phyloP scores from a whole-genome alignment of 2,329 filamentous ascomycete genomes.

The Xylariaceae sp. region DNA sequence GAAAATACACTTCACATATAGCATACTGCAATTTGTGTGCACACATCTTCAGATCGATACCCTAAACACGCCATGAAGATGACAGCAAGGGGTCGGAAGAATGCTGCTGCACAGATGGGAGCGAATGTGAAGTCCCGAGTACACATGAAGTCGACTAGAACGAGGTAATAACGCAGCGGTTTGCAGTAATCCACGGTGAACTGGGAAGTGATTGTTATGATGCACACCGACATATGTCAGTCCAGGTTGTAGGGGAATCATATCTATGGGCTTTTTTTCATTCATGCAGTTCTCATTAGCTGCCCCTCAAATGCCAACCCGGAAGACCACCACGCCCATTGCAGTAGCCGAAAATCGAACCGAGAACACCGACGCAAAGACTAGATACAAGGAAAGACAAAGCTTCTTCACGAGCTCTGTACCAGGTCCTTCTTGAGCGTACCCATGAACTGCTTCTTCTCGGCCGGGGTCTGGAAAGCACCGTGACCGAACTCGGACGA shows the following conservation, averaged over 20 bases:
- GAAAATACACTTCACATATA: too few relatives aligned
- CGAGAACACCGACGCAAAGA: slow-evolving; percentile 53
- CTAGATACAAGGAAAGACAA: slow-evolving; percentile 40
- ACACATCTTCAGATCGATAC: too few relatives aligned
- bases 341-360: slow-evolving; percentile 37
- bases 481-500: slow-evolving; percentile 99
- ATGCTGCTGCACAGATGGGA: too few relatives aligned
- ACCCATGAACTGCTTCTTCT: slow-evolving; percentile 97
- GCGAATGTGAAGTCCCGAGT: too few relatives aligned
- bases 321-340: slow-evolving; percentile 28
- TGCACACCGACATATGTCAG: background rate
- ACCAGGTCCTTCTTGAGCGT: slow-evolving; percentile 97
- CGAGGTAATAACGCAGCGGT: too few relatives aligned
- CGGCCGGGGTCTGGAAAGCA: slow-evolving; percentile 95
- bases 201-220: too few relatives aligned
- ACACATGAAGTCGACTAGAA: too few relatives aligned
- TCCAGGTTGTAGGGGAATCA: slow-evolving; percentile 9
- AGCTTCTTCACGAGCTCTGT: slow-evolving; percentile 39
- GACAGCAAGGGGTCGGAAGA: too few relatives aligned
- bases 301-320: slow-evolving; percentile 31
- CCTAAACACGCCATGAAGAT: too few relatives aligned
- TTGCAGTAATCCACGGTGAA: too few relatives aligned
- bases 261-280: slow-evolving; percentile 26
- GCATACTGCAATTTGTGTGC: too few relatives aligned
- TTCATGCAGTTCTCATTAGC: slow-evolving; percentile 33